phyloP scores from a whole-genome alignment of 2,329 filamentous ascomycete genomes.

The Fusarium longipes region DNA sequence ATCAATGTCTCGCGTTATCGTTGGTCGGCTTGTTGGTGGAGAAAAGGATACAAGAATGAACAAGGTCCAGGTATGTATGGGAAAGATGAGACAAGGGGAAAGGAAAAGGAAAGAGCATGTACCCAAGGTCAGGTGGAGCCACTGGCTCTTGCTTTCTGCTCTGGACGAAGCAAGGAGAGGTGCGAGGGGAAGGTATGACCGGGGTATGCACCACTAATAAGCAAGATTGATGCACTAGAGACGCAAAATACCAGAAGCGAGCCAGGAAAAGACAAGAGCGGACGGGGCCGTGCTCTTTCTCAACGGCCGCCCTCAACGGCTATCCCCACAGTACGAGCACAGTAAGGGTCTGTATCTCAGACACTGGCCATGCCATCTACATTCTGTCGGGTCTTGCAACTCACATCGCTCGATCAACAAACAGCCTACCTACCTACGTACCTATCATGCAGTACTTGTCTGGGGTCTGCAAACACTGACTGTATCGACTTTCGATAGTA shows the following conservation, averaged over 20 bases:
- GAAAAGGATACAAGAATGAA: slow-evolving; percentile 33
- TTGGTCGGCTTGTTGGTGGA: slow-evolving; percentile 45
- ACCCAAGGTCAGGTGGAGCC: slow-evolving; percentile 10
- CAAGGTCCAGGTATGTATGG: slow-evolving; percentile 28
- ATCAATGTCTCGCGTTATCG: slow-evolving; percentile 42
- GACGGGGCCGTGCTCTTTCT: slow-evolving; percentile 46
- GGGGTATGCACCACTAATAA: slow-evolving; percentile 27
- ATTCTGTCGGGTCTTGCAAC: not conserved
- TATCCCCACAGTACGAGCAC: slow-evolving; percentile 39
- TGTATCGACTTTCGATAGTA: not conserved
- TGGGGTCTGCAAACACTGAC: slow-evolving; percentile 7
- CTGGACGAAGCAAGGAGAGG: slow-evolving; percentile 35
- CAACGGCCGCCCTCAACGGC: slow-evolving; percentile 47
- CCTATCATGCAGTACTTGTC: not conserved
- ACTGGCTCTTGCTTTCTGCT: slow-evolving; percentile 9
- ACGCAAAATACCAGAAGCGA: slow-evolving; percentile 35
- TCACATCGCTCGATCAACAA: slow-evolving; percentile 32
- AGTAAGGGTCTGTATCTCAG: slow-evolving; percentile 7
- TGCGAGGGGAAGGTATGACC: slow-evolving; percentile 24
- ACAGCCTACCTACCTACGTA: not conserved
- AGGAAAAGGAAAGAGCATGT: slow-evolving; percentile 31
- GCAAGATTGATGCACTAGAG: slow-evolving; percentile 30
- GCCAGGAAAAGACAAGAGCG: slow-evolving; percentile 43
- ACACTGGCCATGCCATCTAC: slow-evolving; percentile 27
- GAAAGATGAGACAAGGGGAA: slow-evolving; percentile 41